Evolutionary conservation across 2,329 filamentous ascomycete genomes (phyloP).

Genomic region (Neocatenulostroma microsporum): DNA sequence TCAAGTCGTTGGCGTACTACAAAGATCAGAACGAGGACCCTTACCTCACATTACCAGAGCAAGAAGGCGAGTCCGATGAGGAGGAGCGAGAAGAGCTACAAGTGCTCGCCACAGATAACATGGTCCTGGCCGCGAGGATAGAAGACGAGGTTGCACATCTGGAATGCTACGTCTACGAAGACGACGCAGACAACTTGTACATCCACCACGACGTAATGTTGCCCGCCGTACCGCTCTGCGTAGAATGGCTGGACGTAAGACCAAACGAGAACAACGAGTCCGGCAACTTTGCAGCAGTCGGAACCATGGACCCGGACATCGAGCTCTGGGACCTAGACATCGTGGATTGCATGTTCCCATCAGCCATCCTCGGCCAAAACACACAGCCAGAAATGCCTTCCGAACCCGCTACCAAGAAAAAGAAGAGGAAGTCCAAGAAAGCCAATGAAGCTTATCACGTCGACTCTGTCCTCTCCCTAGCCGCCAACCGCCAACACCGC

Average conservation of each 20-base stretch:
- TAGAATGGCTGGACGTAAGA: slow-evolving; percentile 94
- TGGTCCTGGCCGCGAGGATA: slow-evolving; percentile 84
- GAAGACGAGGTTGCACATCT: slow-evolving; percentile 96
- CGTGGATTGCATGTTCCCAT: slow-evolving; percentile 96
- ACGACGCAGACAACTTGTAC: slow-evolving; percentile 90
- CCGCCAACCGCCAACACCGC: slow-evolving; percentile 85
- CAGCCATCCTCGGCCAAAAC: slow-evolving; percentile 80
- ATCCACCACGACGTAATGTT: slow-evolving; percentile 99
- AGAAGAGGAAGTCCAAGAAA: slow-evolving; percentile 84
- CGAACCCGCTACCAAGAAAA: slow-evolving; percentile 51
- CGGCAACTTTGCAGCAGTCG: slow-evolving; percentile 90
- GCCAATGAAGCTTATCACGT: slow-evolving; percentile 89
- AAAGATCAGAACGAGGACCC: slow-evolving; percentile 90
- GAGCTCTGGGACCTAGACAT: slow-evolving; percentile 97
- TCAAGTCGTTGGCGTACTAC: slow-evolving; percentile 90
- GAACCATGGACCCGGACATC: slow-evolving; percentile 97
- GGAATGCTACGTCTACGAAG: slow-evolving; percentile 86
- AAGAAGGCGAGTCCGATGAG: slow-evolving; percentile 60
- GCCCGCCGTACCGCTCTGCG: slow-evolving; percentile 85
- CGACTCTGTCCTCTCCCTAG: slow-evolving; percentile 82
- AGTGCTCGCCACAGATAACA: slow-evolving; percentile 84
- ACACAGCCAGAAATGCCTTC: slow-evolving; percentile 15
- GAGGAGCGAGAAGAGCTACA: slow-evolving; percentile 92
- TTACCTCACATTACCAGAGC: slow-evolving; percentile 79
- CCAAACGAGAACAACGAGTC: slow-evolving; percentile 64